Evolutionary conservation across 1,284 basidiomycete species (phyloP).

Genomic region (Cutaneotrichosporon dermatis): DNA sequence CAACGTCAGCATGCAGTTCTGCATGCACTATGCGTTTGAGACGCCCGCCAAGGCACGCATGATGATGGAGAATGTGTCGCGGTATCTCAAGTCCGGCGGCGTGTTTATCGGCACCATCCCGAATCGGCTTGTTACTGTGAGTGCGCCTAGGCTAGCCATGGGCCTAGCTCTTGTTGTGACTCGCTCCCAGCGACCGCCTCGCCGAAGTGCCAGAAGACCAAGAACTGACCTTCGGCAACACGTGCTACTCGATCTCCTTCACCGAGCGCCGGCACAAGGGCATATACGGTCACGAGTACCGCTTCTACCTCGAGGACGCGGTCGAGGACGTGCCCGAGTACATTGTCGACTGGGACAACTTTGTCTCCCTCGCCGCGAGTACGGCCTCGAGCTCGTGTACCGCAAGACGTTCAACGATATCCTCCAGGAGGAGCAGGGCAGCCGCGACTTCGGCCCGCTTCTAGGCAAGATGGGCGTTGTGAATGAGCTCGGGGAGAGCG

Average conservation of each 20-base stretch:
- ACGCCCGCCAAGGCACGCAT: slow-evolving; percentile 74
- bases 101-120: slow-evolving; percentile 93
- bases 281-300: slow-evolving; percentile 84
- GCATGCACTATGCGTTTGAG: slow-evolving; percentile 99
- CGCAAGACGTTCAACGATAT: slow-evolving; percentile 85
- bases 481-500: slow-evolving; percentile 71
- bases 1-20: slow-evolving; percentile 96
- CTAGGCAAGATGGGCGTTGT: slow-evolving; percentile 84
- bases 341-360: slow-evolving; percentile 89
- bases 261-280: slow-evolving; percentile 61
- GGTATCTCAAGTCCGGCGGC: slow-evolving; percentile 75
- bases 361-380: slow-evolving; percentile 80
- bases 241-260: slow-evolving; percentile 83
- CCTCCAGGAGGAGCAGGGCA: slow-evolving; percentile 68
- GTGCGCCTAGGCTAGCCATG: slow-evolving; percentile 37
- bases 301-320: slow-evolving; percentile 89
- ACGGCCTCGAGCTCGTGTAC: slow-evolving; percentile 69
- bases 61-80: slow-evolving; percentile 89
- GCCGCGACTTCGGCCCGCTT: slow-evolving; percentile 70
- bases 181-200: slow-evolving; percentile 57
- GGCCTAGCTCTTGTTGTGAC: background rate
- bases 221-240: slow-evolving; percentile 81
- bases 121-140: slow-evolving; percentile 73
- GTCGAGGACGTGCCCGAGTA: slow-evolving; percentile 97
- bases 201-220: slow-evolving; percentile 60